Evolutionary conservation across 2,329 filamentous ascomycete species (phyloP), one percentile per base, ranked within the genome.

Genomic region (Cadophora malorum): DNA sequence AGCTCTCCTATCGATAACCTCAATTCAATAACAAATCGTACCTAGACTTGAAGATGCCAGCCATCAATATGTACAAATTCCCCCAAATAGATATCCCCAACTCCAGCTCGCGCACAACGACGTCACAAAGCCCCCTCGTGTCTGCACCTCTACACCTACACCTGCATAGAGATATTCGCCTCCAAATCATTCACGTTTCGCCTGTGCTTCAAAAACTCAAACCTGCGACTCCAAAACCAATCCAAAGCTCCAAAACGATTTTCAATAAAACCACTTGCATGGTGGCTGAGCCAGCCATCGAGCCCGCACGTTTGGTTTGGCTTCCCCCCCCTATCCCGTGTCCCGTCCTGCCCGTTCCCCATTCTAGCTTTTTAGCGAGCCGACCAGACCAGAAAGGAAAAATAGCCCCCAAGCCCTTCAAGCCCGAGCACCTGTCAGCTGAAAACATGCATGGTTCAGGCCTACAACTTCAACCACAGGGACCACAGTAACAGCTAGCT

Each of bases 51-150:
- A 14, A 45, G 14, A 45, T 28, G 41, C 8, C 14, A 16, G 41
- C 41, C 12, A 45, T 10, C 41, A 5, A 49, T 19, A 53, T 31
- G 52, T 55, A 33, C 52, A 55, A 55, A 55, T 55, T 31, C 52
- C 23, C 52, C 25, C 10, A 55, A 55, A 55, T 55, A 55, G 52
- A 31, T 14, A 4, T 55, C 52, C 16, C 28, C 12, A n/a, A 19
- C 25, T 55, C 52, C 52, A 55, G 52, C 52, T 55, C 52, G 19
- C 52, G 52, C 52, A 55, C 50, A 19, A 53, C 52, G 52, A 55
- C 52, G 52, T 55, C 52, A 55, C 52, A 21, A 49, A 49, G 28
- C 28, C 6, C 50, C 14, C 52, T 55, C 52, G 52, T 55, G 52
- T 55, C 52, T 55, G 52, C 52, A 55, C 5, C 25, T n/a, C 28